Evolutionary conservation across 306 rosid species (phyloP), one percentile per base, ranked within the genome.

Genomic region (Sicyos baderoa): DNA sequence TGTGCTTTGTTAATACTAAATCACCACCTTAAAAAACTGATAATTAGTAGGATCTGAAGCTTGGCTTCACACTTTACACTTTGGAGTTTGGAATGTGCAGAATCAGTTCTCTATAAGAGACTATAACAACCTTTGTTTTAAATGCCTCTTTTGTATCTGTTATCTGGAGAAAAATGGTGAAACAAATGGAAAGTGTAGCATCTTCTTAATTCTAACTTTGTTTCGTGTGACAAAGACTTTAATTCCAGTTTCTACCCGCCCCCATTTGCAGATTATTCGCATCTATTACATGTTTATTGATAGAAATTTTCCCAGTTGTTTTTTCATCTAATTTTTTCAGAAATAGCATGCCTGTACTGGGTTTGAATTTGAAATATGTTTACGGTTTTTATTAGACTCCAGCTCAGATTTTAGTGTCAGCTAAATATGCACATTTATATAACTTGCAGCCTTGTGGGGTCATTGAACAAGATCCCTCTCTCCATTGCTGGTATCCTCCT

Each of bases 381-480:
- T 2, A 18, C 19, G 51, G 27, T 58, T 58, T 58, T 14, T 6
- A 12, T 13, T 14, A 10, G 27, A 9, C 52, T 63, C n/a, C 52
- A 63, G 49, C 19, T 63, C 16, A 42, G 53, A 19, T 44, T 64
- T 64, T 18, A 29, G 23, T 61, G 10, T 5, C 17, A 18, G 19
- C 13, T 21, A 64, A 40, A 44, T 42, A 64, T 52, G n/a, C 51
- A 35, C 68, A 51, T 68, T 65, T 79, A 51, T 59, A 35, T 59
- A 35, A 76, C 68, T 72, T 82, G 81, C 93, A 90, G 99, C 77
- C 99, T 90, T 72, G 97, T 94, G 62, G 99, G 99, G 54, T 94
- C 99, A 6, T 83, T 94, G 81, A 94, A 94, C 78, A 94, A 94
- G 91, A 94, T 94, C 74, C 99, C 99, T 15, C 96, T 94, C 63